phyloP scores from a whole-genome alignment of 306 rosid species.

The Leucaena leucocephala region DNA sequence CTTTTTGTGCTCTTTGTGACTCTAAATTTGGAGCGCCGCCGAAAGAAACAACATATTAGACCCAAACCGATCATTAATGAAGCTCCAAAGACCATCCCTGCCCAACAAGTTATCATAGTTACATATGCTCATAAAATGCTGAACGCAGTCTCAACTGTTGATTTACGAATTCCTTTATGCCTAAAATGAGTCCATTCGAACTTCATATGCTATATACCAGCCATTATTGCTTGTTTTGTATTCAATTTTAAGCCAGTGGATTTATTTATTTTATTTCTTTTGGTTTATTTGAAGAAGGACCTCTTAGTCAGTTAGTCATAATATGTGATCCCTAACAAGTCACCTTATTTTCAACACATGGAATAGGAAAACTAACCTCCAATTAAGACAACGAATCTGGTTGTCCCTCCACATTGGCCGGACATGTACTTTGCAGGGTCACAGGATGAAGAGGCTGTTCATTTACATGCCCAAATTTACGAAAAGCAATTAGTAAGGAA shows the following conservation, averaged over 20 bases:
- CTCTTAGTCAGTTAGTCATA: no score
- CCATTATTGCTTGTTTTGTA: not conserved
- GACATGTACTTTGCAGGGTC: conserved; percentile 59
- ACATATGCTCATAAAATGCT: not conserved
- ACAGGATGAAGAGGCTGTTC: conserved; percentile 61
- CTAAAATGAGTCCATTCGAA: not conserved
- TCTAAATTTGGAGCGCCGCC: conserved; percentile 58
- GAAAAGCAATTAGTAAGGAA: conserved; percentile 6
- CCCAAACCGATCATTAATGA: conserved; percentile 49
- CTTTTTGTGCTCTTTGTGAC: conserved; percentile 69
- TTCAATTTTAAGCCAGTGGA: not conserved
- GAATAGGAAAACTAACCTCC: conserved; percentile 59
- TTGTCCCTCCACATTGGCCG: conserved; percentile 70
- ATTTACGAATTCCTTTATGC: not conserved
- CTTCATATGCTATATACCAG: not conserved
- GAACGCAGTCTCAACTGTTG: not conserved
- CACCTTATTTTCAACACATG: not conserved
- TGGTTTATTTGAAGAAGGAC: not conserved
- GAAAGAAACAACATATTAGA: conserved; percentile 61
- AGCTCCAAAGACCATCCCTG: conserved; percentile 64
- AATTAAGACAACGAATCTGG: conserved; percentile 61
- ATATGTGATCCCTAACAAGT: not conserved
- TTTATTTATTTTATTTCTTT: not conserved
- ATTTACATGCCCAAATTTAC: conserved; percentile 38
- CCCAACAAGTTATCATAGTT: not conserved